Conservation (phyloP, 2,329 filamentous ascomycete genomes). For the Catunica adiposa region DNA sequence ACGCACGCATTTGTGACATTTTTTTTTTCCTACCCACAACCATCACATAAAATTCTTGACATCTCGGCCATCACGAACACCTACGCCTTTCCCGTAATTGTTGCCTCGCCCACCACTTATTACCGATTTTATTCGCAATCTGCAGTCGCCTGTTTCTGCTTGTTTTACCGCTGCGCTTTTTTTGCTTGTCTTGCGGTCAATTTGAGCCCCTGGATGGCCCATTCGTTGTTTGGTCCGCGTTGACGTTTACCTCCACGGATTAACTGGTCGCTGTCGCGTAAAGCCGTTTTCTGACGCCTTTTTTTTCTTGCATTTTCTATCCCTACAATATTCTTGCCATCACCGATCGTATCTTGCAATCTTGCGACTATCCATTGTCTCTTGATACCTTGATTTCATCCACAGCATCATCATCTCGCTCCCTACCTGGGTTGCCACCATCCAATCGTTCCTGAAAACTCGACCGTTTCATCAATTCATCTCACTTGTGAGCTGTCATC, state of each 20-base stretch:
- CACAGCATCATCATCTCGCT: background rate
- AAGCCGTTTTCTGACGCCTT: background rate
- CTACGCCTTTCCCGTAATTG: background rate
- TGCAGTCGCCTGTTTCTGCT: background rate
- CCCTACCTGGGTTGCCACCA: too few relatives aligned
- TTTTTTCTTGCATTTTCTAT: background rate
- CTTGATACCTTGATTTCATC: background rate
- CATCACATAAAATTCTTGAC: background rate
- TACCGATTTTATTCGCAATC: background rate
- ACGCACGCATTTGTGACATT: background rate
- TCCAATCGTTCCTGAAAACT: too few relatives aligned
- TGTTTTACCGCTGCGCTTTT: background rate
- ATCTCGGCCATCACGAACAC: background rate
- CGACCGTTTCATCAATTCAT: background rate
- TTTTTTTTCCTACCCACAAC: background rate
- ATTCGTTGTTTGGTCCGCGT: background rate
- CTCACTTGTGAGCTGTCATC: background rate
- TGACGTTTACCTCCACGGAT: background rate
- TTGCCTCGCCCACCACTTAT: background rate
- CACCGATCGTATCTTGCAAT: background rate
- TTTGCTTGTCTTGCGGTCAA: background rate
- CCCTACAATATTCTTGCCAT: background rate
- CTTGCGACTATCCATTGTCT: background rate
- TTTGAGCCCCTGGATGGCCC: background rate
- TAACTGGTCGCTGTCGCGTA: background rate